Evolutionary conservation across 257 asterid species (phyloP), one percentile per base, ranked within the genome.

Genomic region (Nicotiana paniculata): DNA sequence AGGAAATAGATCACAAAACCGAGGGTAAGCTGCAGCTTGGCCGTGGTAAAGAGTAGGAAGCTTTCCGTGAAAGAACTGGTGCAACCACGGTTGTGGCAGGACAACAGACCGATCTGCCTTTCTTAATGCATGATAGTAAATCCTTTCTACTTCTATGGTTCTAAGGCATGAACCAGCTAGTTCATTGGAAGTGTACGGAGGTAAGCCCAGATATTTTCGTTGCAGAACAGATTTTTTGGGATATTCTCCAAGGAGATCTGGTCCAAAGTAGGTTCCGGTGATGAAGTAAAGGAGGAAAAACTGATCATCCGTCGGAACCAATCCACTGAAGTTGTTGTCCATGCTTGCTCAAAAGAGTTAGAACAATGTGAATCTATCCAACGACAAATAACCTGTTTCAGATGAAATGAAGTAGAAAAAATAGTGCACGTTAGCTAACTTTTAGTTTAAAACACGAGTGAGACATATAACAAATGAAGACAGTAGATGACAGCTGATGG

Each of bases 181-280:
- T 61, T 90, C 89, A 32, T 77, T 80, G 11, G 81, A 65, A 46
- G 64, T 79, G 89, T 91, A 92, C 18, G 74, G 79, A 6, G 82
- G 87, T 39, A 87, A 85, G 16, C 87, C 85, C 82, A 91, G 90
- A 30, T 84, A 85, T 6, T 66, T 85, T 77, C 95, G 86, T 81
- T 92, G 93, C 57, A 90, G 84, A 55, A 88, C 86, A 4, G 97
- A 87, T 72, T 86, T 91, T 11, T 2, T 85, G 75, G 88, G 88
- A 15, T 74, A 70, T 80, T 78, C 89, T 15, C 63, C 82, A 74
- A 81, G 90, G 61, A 93, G 90, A 86, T 91, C 84, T 24, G 97
- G 97, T 80, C 82, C 97, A 81, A 93, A 90, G 77, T 90, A 93
- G 84, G 88, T 55, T 24, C 97, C 97, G 83, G 86, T 83, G 81